Conservation (phyloP, 805 yeast genomes). For the Candida tibetensis region DNA sequence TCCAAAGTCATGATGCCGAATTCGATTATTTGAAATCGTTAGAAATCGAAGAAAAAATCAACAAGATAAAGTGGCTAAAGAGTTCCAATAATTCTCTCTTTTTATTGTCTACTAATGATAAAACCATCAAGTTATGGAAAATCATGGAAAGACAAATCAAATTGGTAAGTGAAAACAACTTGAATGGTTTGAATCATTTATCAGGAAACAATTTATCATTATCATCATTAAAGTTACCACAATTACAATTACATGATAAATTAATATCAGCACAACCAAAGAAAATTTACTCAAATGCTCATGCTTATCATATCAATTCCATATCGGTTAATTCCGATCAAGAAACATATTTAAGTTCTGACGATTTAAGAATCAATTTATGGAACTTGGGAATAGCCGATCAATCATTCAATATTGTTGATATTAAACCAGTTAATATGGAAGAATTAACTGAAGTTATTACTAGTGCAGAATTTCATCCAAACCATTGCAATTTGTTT, state of each 20-base stretch:
- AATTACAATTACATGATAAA: slow-evolving; percentile 89
- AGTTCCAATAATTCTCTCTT: slow-evolving; percentile 89
- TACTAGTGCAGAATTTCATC: slow-evolving; percentile 96
- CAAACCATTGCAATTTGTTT: slow-evolving; percentile 84
- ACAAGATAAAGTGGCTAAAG: slow-evolving; percentile 94
- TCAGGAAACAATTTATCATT: slow-evolving; percentile 27
- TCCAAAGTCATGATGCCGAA: slow-evolving; percentile 98
- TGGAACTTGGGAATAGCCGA: slow-evolving; percentile 96
- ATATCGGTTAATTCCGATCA: slow-evolving; percentile 93
- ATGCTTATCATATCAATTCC: slow-evolving; percentile 96
- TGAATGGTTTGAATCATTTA: slow-evolving; percentile 28
- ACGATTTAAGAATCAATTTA: slow-evolving; percentile 89
- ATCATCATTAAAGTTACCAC: slow-evolving; percentile 69
- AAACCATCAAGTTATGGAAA: slow-evolving; percentile 98
- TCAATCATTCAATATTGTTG: slow-evolving; percentile 94
- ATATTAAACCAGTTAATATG: slow-evolving; percentile 97
- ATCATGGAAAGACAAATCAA: slow-evolving; percentile 87
- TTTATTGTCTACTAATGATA: slow-evolving; percentile 88
- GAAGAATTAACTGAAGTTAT: slow-evolving; percentile 98
- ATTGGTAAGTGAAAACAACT: slow-evolving; percentile 88
- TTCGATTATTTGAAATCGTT: slow-evolving; percentile 93
- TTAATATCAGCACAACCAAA: slow-evolving; percentile 94
- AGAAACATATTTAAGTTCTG: slow-evolving; percentile 90
- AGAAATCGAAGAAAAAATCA: slow-evolving; percentile 97
- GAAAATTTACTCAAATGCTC: slow-evolving; percentile 89